These are phyloP conservation scores for Picea engelmannii DNA, from an alignment of 83 land plant species.

Conservation along the genomic window DNA sequence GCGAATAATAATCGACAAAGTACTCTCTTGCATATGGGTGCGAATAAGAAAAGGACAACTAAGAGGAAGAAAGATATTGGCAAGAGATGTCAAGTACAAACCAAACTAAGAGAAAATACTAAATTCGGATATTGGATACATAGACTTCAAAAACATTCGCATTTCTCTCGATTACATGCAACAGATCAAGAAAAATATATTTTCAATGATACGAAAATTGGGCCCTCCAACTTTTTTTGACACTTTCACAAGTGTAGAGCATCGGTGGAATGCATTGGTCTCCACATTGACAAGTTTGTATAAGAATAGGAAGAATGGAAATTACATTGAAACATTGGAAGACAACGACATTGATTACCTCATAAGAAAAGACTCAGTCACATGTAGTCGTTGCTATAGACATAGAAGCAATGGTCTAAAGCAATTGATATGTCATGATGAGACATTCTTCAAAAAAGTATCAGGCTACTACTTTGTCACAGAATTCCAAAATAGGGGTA, in stretches of 20 bases:
- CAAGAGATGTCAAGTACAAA: not conserved
- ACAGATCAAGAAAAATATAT: not conserved
- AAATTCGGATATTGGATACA: not conserved
- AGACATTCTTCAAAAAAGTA: too few species aligned
- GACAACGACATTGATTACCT: not conserved
- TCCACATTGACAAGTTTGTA: not conserved
- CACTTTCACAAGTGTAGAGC: not conserved
- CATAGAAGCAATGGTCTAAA: too few species aligned
- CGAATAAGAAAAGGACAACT: not conserved
- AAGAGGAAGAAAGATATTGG: not conserved
- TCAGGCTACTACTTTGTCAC: too few species aligned
- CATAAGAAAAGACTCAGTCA: too few species aligned
- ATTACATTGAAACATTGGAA: not conserved
- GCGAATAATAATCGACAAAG: not conserved
- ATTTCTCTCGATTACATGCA: not conserved
- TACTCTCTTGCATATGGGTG: not conserved
- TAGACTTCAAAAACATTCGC: not conserved
- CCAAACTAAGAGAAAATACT: not conserved
- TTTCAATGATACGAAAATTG: not conserved
- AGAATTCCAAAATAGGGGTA: too few species aligned
- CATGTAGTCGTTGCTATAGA: too few species aligned
- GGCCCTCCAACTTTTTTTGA: not conserved
- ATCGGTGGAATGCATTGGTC: not conserved
- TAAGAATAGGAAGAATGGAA: not conserved
- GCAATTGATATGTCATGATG: too few species aligned